Base-by-base conservation (phyloP, 495 filamentous ascomycete species). In the Amorphotheca resinae region DNA sequence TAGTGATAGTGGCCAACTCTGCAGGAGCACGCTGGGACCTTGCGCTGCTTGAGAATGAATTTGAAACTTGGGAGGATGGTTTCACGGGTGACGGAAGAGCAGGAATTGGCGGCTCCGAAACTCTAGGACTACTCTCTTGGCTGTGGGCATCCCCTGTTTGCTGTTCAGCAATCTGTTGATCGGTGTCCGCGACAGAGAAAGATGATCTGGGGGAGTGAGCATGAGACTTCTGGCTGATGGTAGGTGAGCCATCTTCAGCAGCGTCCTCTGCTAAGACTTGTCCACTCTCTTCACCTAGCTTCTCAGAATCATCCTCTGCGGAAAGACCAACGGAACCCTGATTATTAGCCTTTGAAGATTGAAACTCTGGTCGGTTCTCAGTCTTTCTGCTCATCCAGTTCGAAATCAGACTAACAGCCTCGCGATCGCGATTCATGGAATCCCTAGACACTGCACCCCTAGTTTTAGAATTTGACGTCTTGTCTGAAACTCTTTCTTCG, bases 1-100 rank as follows among this genome's bases (percentile, higher is more conserved):
- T 82, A 0, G 86, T 95, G 22, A 96, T 91, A 2, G 85, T 95
- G 22, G 89, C 87, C 38, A 79, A 65, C 55, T 87, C 81, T n/a
- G 71, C 35, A 20, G 45, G 49, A 9, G 39, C 22, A 40, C 54
- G 30, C 2, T 39, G 45, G 12, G 48, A 15, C 22, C 45, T 49
- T 12, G 47, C 11, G 23, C 16, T 48, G 26, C 33, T 53, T n/a
- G 54, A 45, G 31, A 51, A 55, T 26, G 37, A 38, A 14, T 48
- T 37, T 9, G 50, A 36, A 25, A 53, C 42, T 5, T 49, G 46
- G 3, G 46, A 22, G 3, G 43, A 14, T 18, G 46, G 30, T 34
- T 50, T 50, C 20, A 38, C 12, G 34, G 54, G 55, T 21, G 46
- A 57, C 16, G 30, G 45, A 9, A 50, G 42, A 17, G 45, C 38